Evolutionary conservation across 2,329 filamentous ascomycete species (phyloP).

Genomic region (Helminthosporium solani): DNA sequence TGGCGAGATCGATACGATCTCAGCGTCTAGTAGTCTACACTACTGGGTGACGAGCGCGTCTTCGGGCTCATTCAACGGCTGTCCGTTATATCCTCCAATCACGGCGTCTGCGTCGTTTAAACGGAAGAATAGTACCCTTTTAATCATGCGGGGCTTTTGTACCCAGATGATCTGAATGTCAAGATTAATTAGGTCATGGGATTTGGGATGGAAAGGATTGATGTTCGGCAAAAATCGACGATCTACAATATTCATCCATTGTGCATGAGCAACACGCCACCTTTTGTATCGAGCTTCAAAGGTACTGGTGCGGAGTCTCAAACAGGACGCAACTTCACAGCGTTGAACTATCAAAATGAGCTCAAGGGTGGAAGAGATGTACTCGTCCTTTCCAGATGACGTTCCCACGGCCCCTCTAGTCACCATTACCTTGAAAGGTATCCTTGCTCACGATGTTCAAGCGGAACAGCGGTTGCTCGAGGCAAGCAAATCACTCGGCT

Average conservation of each 20-base stretch:
- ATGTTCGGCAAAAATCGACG: neutral
- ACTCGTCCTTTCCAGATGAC: conserved; percentile 2
- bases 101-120: too few species aligned
- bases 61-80: too few species aligned
- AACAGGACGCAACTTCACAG: neutral
- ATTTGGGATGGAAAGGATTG: neutral
- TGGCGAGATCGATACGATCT: too few species aligned
- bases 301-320: too few species aligned
- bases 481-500: conserved; percentile 2
- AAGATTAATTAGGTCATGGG: too few species aligned
- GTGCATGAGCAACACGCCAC: neutral
- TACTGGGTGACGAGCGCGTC: too few species aligned
- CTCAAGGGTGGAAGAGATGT: neutral
- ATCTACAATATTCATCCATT: neutral
- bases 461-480: conserved; percentile 2
- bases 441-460: neutral
- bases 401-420: conserved; percentile 1
- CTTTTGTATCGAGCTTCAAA: too few species aligned
- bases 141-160: neutral
- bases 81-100: neutral
- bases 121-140: neutral
- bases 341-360: neutral
- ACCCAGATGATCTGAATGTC: neutral
- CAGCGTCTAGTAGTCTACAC: too few species aligned
- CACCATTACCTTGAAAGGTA: neutral